Conservation (phyloP, 176 grass and related monocot species). For the Pharus latifolius region DNA sequence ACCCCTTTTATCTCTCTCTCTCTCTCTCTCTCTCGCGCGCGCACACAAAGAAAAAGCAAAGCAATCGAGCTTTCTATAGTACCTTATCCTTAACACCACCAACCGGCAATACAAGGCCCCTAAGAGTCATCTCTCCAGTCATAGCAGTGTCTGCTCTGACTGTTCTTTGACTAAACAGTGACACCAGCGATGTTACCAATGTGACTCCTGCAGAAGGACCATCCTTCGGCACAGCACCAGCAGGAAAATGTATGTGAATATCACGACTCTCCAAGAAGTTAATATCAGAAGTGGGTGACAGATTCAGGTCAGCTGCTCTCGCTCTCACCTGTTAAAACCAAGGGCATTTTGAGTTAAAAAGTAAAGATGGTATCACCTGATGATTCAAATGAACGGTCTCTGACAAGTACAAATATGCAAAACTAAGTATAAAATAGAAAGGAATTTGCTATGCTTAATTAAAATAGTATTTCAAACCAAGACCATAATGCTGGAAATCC, state of each 20-base stretch:
- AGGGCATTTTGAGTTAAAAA: constrained; percentile 3
- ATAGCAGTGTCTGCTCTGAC: constrained; percentile 96
- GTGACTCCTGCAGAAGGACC: constrained; percentile 96
- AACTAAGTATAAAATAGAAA: not conserved
- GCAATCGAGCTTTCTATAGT: not conserved
- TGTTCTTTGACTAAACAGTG: constrained; percentile 77
- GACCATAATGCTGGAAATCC: not conserved
- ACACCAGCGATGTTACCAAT: constrained; percentile 81
- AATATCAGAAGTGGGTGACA: constrained; percentile 50
- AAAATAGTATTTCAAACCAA: not conserved
- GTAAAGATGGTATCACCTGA: not conserved
- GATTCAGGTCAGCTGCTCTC: constrained; percentile 75
- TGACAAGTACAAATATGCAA: not conserved
- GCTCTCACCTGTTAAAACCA: constrained; percentile 69
- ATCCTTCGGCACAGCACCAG: constrained; percentile 98
- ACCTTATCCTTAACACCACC: constrained; percentile 99
- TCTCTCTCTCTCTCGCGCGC: too few relatives aligned
- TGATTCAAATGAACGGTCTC: not conserved
- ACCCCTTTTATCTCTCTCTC: too few relatives aligned
- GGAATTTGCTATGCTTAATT: not conserved
- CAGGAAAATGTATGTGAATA: constrained; percentile 98
- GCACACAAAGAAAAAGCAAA: too few relatives aligned
- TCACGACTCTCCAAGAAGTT: constrained; percentile 83
- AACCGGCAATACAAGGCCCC: constrained; percentile 90
- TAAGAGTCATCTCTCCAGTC: constrained; percentile 98